These are phyloP conservation scores for Heliosperma pusillum DNA, from an alignment of 148 eudicot species.

Conservation along the genomic window DNA sequence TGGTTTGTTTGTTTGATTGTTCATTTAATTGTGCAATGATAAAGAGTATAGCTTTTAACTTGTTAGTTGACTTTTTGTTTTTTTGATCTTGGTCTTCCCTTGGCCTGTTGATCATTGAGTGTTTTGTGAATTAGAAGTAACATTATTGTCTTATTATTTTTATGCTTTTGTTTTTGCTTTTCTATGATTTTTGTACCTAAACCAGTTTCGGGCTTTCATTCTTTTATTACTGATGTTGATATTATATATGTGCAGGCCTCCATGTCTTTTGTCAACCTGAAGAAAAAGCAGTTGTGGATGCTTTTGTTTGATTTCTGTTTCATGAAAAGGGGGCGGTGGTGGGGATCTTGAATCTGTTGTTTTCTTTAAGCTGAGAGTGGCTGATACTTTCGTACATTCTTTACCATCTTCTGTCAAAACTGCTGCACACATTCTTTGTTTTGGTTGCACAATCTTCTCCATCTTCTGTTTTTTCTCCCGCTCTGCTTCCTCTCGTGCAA, in stretches of 20 bases:
- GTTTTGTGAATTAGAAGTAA: neutral
- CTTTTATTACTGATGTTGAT: neutral
- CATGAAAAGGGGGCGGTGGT: slow-evolving; percentile 28
- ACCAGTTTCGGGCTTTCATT: neutral
- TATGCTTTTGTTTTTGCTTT: neutral
- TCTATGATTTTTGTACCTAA: neutral
- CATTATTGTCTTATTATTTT: neutral
- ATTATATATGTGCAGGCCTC: slow-evolving; percentile 25
- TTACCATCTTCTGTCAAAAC: slow-evolving; percentile 7
- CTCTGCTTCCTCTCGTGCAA: neutral
- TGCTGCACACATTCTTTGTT: neutral
- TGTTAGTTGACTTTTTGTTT: too few species aligned
- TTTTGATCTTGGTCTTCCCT: neutral
- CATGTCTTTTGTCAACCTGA: slow-evolving; percentile 32
- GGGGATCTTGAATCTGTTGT: slow-evolving; percentile 11
- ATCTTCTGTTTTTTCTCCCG: neutral
- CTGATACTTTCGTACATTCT: slow-evolving; percentile 2
- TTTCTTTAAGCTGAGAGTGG: neutral
- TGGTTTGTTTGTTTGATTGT: neutral
- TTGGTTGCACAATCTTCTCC: neutral
- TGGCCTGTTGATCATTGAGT: neutral
- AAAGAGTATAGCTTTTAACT: neutral
- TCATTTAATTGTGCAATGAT: neutral
- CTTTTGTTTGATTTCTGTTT: slow-evolving; percentile 28
- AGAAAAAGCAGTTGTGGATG: slow-evolving; percentile 30